Percentiles rank a stretch among this genome's conserved stretches.
Evolutionary conservation across 495 filamentous ascomycete species (phyloP).

Genomic region (Physcia stellaris): DNA sequence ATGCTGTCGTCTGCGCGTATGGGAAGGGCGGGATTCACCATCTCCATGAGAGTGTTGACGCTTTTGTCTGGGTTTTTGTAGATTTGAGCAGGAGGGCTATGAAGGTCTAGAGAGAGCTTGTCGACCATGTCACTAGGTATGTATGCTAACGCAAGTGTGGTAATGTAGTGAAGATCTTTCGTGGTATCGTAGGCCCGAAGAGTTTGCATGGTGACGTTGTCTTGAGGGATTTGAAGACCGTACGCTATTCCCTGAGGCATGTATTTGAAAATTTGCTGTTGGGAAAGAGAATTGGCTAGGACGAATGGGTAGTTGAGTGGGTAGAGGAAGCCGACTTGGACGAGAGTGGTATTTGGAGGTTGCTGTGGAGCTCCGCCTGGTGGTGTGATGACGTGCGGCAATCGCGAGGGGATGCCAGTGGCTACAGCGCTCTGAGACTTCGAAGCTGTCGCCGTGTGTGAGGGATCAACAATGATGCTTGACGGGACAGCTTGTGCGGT

Average conservation of each 20-base stretch:
- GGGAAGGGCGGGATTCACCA: constrained; percentile 78
- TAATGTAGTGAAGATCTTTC: constrained; percentile 57
- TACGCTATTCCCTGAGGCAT: constrained; percentile 63
- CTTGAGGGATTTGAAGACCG: constrained; percentile 37
- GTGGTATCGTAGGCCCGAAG: constrained; percentile 70
- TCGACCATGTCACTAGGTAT: constrained; percentile 55
- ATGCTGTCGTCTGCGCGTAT: constrained; percentile 46
- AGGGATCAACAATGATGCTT: constrained; percentile 10
- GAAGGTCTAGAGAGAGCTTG: constrained; percentile 47
- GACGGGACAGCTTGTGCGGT: constrained; percentile 11
- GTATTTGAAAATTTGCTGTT: constrained; percentile 75
- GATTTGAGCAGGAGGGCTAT: constrained; percentile 52
- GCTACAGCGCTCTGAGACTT: constrained; percentile 6
- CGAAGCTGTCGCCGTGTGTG: constrained; percentile 5
- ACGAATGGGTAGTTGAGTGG: constrained; percentile 76
- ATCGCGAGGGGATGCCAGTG: constrained; percentile 41
- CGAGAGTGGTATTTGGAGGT: constrained; percentile 50
- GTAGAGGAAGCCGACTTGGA: constrained; percentile 76
- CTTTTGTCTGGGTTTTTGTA: constrained; percentile 52
- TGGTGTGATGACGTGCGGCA: constrained; percentile 68
- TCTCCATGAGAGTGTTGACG: constrained; percentile 52
- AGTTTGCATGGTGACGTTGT: constrained; percentile 50
- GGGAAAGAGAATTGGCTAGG: constrained; percentile 49
- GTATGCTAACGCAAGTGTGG: constrained; percentile 64
- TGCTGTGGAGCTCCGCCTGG: constrained; percentile 31